Base-by-base conservation (phyloP, 2,329 filamentous ascomycete species). In the Aspergillus latus region DNA sequence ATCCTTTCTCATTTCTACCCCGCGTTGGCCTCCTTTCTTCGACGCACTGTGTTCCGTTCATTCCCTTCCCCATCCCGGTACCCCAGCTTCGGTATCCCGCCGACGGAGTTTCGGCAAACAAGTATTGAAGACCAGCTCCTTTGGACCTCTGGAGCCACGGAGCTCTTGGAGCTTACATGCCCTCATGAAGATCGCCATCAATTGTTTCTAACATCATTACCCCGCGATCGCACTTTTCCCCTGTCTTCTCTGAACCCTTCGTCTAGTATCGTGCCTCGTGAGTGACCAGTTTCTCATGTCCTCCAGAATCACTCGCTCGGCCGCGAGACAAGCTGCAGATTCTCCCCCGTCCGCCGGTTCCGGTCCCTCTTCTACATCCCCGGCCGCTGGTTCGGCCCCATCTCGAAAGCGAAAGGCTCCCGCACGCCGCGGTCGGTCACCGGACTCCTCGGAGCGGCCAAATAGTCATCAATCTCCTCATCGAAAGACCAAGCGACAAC, bases 241-340 rank as follows among this genome's bases (percentile, higher is more conserved):
- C 55, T 45, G 39, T 57, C 49, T 42, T 47, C 56, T 45, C 54
- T 52, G 46, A 59, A 46, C 51, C 39, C 37, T 50, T 45, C 54
- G 34, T 42, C 44, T 32, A 36, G 47, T 51, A 44, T 43, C 37
- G 43, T 64, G 54, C 54, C 37, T 46, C 51, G 26, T 50, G 59
- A 62, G 71, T 70, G 67, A 64, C 65, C 70, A 72, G 62, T 74
- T 80, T 88, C 90, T 93, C 87, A 97, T 96, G 92, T 90, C 90
- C 85, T 81, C 87, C 84, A 97, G 92, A 90, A 87, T 94, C 71
- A 97, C 93, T 82, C 91, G 93, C 82, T 94, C 92, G 71, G 88
- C 92, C 76, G 89, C 92, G 80, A 92, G 92, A 82, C 87, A 90
- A 84, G 90, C 90, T 80, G 88, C 90, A 77, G 82, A 81, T 65